Conservation (phyloP, 352 stramenopile genomes). For the Thraustotheca clavata region DNA sequence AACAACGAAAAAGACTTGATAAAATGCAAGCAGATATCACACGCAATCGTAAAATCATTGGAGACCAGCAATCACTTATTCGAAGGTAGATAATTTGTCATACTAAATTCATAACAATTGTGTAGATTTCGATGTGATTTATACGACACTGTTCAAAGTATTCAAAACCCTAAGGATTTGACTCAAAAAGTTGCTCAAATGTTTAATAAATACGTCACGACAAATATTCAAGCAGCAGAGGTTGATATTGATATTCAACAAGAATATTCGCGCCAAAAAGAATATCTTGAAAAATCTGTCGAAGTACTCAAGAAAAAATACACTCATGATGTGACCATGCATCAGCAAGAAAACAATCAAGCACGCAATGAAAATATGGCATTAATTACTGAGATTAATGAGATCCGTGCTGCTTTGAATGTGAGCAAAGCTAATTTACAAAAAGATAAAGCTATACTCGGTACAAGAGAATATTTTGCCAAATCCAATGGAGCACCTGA, state of each 20-base stretch:
- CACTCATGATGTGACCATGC: conserved; percentile 50
- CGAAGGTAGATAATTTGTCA: conserved; percentile 23
- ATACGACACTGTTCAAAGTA: conserved; percentile 59
- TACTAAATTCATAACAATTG: background rate
- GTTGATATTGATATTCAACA: conserved; percentile 52
- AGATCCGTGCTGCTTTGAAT: conserved; percentile 70
- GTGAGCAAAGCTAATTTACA: conserved; percentile 67
- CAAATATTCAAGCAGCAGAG: conserved; percentile 30
- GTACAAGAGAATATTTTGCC: conserved; percentile 23
- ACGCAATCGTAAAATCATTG: conserved; percentile 40
- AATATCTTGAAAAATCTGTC: conserved; percentile 90
- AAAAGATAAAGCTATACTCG: conserved; percentile 52
- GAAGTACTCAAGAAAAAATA: conserved; percentile 84
- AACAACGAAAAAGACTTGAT: conserved; percentile 83
- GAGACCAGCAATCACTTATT: conserved; percentile 57
- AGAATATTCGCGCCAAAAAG: conserved; percentile 87
- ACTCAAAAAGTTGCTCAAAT: conserved; percentile 60
- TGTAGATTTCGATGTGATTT: conserved; percentile 73
- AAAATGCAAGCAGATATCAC: conserved; percentile 83
- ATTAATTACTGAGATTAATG: conserved; percentile 91
- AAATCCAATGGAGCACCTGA: conserved; percentile 9
- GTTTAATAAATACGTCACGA: conserved; percentile 57
- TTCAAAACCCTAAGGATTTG: conserved; percentile 72
- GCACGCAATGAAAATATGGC: conserved; percentile 81
- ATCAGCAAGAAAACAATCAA: conserved; percentile 53